Base-by-base conservation (phyloP, 805 yeast species). In the Grigorovia yakushimaensis region DNA sequence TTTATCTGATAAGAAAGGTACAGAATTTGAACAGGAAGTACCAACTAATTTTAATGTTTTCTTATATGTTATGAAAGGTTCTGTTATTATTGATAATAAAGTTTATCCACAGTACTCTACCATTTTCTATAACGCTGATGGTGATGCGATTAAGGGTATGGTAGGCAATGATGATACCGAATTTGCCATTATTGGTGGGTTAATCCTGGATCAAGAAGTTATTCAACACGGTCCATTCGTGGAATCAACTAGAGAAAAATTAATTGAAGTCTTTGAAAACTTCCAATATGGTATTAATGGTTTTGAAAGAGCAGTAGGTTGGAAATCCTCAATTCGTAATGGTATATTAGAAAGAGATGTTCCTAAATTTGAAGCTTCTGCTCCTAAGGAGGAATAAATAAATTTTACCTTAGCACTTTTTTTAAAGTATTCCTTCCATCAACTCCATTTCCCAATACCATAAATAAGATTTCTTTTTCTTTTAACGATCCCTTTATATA, bases 191-290 rank as follows among this genome's bases (percentile, higher is more conserved):
- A 70, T 87, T 51, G 93, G 88, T 30, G 95, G 95, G 48, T 66
- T 84, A 61, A 74, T 76, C 19, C 68, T 86, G 48, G 76, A 85
- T 55, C 95, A 88, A 68, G 77, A 79, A 17, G 73, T 84, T 47
- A 84, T 86, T 30, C 96, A 88, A 61, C 82, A 88, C 61, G 96
- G 96, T 17, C 96, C 96, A 13, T 89, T 88, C 60, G 96, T 88
- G 18, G 91, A 85, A 51, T 77, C 84, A 7, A 68, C 82, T 20
- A 72, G 73, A 47, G 83, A 79, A 45, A 78, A 77, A 52, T 81
- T 88, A 50, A 73, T 78, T 53, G 66, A 82, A 55, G 93, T 87
- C 0, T 81, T 85, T 57, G 57, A 68, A 64, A 88, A 84, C 60
- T 89, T 83, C 62, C 91, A 83, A 64, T 62, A 67, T 44, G 82